Percentiles rank a stretch among this genome's conserved stretches.
phyloP scores from a whole-genome alignment of 441 rosid genomes.

The Hura crepitans region DNA sequence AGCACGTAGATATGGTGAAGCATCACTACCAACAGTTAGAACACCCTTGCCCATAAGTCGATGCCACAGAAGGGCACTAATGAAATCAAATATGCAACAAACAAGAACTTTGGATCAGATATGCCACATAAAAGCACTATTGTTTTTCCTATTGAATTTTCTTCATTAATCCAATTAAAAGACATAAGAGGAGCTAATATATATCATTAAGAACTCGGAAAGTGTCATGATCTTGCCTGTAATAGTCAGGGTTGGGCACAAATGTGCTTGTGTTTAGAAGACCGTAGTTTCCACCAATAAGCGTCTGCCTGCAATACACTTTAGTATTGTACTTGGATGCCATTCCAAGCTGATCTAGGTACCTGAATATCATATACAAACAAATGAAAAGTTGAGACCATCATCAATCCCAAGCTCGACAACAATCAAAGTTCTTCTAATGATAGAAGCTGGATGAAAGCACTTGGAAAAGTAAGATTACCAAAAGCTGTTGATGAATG shows the following conservation, averaged over 20 bases:
- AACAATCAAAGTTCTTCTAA: not conserved
- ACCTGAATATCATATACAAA: conserved; percentile 41
- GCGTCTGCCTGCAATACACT: conserved; percentile 89
- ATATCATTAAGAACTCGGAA: not conserved
- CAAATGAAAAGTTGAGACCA: not conserved
- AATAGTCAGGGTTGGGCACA: conserved; percentile 90
- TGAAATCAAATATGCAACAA: conserved; percentile 22
- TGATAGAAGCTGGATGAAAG: not conserved
- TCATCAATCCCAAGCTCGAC: not conserved
- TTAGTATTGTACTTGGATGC: conserved; percentile 73
- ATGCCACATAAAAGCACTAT: conserved; percentile 6
- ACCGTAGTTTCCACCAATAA: conserved; percentile 87
- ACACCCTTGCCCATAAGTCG: conserved; percentile 89
- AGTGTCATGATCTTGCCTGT: conserved; percentile 53
- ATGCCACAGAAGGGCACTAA: conserved; percentile 95
- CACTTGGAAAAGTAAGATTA: conserved; percentile 24
- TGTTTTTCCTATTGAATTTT: not conserved
- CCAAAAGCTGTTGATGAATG: conserved; percentile 93
- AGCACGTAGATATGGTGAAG: conserved; percentile 58
- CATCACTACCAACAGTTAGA: conserved; percentile 47
- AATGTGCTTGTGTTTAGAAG: conserved; percentile 60
- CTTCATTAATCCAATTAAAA: not conserved
- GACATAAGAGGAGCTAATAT: not conserved
- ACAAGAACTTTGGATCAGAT: conserved; percentile 18
- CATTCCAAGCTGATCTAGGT: conserved; percentile 97